Evolutionary conservation across 345 rosid species (phyloP).

Genomic region (rapeseed (Brassica napus)): Da-Ae NC_063452.1:55369501-55370000

Average conservation of each 20-base stretch:
- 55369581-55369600: conserved; percentile 90
- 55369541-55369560: conserved; percentile 92
- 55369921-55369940: conserved; percentile 55
- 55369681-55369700: background rate
- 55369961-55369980: background rate
- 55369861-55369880: conserved; percentile 45
- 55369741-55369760: conserved; percentile 92
- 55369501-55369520: conserved; percentile 78
- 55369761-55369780: conserved; percentile 68
- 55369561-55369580: conserved; percentile 89
- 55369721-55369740: conserved; percentile 97
- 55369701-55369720: conserved; percentile 69
- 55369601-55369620: conserved; percentile 5
- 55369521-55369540: conserved; percentile 91
- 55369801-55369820: background rate
- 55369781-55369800: background rate
- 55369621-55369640: background rate
- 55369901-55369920: conserved; percentile 65
- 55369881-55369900: conserved; percentile 75
- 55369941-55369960: background rate
- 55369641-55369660: background rate
- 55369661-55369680: conserved; percentile 4
- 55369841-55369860: conserved; percentile 1
- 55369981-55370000: background rate
- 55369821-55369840: background rate